These are phyloP conservation scores for Amanita exitialis DNA, from an alignment of 768 basidiomycete species.

Conservation along the genomic window DNA sequence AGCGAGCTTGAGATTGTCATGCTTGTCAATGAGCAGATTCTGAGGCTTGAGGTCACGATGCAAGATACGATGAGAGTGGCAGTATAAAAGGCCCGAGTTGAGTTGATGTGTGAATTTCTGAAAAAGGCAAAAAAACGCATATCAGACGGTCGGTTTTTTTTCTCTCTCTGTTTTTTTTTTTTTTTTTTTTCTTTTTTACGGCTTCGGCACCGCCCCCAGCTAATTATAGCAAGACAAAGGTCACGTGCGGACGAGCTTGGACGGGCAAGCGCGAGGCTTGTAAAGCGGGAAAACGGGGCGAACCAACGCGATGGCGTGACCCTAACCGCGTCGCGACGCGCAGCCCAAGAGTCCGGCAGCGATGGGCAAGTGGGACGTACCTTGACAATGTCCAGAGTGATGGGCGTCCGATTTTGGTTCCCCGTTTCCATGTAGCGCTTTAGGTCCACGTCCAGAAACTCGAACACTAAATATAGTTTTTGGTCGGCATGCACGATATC, in stretches of 20 bases:
- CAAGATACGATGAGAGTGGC: constrained; percentile 93
- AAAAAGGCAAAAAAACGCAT: constrained; percentile 17
- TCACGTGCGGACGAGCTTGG: background rate
- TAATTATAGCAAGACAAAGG: constrained; percentile 4
- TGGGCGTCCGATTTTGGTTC: constrained; percentile 60
- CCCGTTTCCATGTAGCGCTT: constrained; percentile 95
- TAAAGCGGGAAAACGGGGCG: background rate
- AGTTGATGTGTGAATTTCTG: constrained; percentile 97
- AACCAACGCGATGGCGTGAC: too few species aligned
- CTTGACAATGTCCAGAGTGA: constrained; percentile 70
- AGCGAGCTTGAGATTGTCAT: constrained; percentile 88
- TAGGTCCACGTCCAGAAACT: constrained; percentile 94
- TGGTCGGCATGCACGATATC: constrained; percentile 97
- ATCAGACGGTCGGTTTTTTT: background rate
- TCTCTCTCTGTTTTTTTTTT: too few species aligned
- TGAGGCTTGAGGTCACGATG: constrained; percentile 96
- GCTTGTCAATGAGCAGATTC: constrained; percentile 85
- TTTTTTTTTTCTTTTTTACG: too few species aligned
- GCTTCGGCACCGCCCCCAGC: constrained; percentile 6
- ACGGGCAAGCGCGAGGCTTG: background rate
- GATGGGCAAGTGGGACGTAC: constrained; percentile 24
- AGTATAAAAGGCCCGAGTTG: constrained; percentile 83
- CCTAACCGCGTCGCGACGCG: too few species aligned
- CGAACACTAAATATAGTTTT: constrained; percentile 96
- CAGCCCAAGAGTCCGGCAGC: too few species aligned